Conservation (phyloP, 2,329 filamentous ascomycete species). For the Thermomyces lanuginosus region DNA sequence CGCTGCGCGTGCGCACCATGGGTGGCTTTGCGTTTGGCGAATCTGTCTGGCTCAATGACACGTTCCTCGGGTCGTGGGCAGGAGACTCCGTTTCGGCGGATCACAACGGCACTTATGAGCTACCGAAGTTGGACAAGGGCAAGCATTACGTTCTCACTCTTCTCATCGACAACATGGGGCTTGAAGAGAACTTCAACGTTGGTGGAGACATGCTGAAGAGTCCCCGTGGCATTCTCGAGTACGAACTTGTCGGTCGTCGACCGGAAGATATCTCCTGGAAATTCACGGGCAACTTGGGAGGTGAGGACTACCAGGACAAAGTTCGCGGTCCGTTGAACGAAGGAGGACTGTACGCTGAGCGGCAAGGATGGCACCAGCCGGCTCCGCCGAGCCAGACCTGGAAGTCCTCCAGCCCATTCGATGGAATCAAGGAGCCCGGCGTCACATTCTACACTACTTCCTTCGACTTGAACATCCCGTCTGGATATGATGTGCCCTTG, state of each 20-base stretch:
- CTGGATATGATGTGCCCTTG: conserved; percentile 40
- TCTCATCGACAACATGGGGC: conserved; percentile 55
- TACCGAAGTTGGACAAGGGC: conserved; percentile 38
- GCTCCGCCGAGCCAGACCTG: conserved; percentile 23
- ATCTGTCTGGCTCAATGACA: conserved; percentile 48
- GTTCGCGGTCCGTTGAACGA: conserved; percentile 41
- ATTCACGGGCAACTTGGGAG: conserved; percentile 42
- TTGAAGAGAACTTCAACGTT: conserved; percentile 49
- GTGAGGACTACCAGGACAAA: conserved; percentile 37
- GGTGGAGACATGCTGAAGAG: conserved; percentile 44
- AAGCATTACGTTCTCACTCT: conserved; percentile 48
- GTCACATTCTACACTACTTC: conserved; percentile 37
- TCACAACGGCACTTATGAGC: conserved; percentile 40
- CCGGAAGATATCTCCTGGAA: conserved; percentile 33
- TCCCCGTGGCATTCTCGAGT: conserved; percentile 39
- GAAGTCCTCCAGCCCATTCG: conserved; percentile 19
- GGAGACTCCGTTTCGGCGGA: conserved; percentile 37
- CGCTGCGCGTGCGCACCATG: conserved; percentile 42
- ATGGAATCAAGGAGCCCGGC: conserved; percentile 30
- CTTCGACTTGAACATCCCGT: conserved; percentile 35
- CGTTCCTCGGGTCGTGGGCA: conserved; percentile 47
- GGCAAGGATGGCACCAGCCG: conserved; percentile 41
- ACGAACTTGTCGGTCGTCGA: conserved; percentile 24
- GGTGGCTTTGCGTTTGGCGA: conserved; percentile 53
- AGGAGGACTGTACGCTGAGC: conserved; percentile 39